phyloP scores from a whole-genome alignment of 192 early-diverging fungal species.

The Entomortierella chlamydospora region DNA sequence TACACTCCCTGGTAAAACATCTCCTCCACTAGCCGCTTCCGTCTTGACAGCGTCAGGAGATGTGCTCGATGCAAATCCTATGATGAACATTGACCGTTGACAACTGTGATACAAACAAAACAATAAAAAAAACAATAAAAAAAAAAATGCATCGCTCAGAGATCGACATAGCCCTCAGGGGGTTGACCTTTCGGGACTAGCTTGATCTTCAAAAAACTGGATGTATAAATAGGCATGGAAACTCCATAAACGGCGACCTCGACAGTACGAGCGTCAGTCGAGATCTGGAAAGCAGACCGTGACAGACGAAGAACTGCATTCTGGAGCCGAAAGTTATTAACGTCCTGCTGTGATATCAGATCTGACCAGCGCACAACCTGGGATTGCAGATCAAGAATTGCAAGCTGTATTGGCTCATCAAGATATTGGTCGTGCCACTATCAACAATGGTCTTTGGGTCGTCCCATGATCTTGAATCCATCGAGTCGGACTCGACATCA shows the following conservation, averaged over 20 bases:
- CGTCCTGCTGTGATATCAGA: constrained; percentile 30
- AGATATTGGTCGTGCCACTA: constrained; percentile 47
- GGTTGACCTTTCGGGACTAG: constrained; percentile 23
- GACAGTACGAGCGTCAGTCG: constrained; percentile 14
- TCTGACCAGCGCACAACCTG: constrained; percentile 21
- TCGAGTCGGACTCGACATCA: constrained; percentile 50
- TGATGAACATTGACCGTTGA: not conserved
- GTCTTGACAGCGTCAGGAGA: constrained; percentile 20
- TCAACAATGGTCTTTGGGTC: constrained; percentile 46
- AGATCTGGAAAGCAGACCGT: constrained; percentile 29
- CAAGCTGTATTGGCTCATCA: constrained; percentile 50
- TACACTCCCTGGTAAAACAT: constrained; percentile 37
- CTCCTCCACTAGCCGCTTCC: constrained; percentile 30
- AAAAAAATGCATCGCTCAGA: no score
- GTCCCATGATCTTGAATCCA: constrained; percentile 49
- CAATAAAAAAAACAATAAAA: constrained; percentile 2
- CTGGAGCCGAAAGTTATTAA: constrained; percentile 40
- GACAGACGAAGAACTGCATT: constrained; percentile 43
- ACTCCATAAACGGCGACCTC: constrained; percentile 37
- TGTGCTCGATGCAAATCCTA: constrained; percentile 51
- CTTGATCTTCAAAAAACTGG: constrained; percentile 39
- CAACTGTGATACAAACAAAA: not conserved
- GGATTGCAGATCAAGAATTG: constrained; percentile 38
- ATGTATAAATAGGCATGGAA: constrained; percentile 34
- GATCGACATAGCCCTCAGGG: constrained; percentile 36